Conservation (phyloP, 1,284 basidiomycete species). For the Ganoderma sinense region DNA sequence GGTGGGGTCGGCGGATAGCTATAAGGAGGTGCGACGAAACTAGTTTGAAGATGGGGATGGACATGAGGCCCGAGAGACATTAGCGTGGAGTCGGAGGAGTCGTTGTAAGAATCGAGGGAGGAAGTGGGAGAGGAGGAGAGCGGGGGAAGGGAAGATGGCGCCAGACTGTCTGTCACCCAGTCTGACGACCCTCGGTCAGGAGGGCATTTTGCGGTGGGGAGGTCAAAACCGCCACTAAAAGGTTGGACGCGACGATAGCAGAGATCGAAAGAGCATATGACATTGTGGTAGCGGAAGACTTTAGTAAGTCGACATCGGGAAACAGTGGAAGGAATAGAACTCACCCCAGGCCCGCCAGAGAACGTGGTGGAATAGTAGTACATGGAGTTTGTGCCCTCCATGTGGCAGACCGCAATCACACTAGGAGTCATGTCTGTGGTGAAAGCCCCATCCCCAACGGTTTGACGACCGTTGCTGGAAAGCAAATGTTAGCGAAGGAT, state of each 20-base stretch:
- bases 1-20: constrained; percentile 41
- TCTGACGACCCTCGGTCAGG: constrained; percentile 89
- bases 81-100: constrained; percentile 43
- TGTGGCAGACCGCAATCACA: constrained; percentile 84
- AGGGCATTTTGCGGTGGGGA: constrained; percentile 88
- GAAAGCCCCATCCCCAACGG: constrained; percentile 93
- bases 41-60: constrained; percentile 31
- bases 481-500: constrained; percentile 23
- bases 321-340: constrained; percentile 37
- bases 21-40: constrained; percentile 44
- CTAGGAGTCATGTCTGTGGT: constrained; percentile 78
- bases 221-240: constrained; percentile 90
- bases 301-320: constrained; percentile 12
- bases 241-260: constrained; percentile 7
- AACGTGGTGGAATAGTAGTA: constrained; percentile 90
- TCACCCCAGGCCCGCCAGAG: constrained; percentile 86
- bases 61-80: constrained; percentile 37
- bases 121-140: constrained; percentile 47
- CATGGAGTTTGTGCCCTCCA: constrained; percentile 79
- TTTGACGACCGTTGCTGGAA: constrained; percentile 87
- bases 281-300: not conserved
- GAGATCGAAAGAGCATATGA: not conserved
- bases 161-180: constrained; percentile 90
- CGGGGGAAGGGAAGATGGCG: constrained; percentile 61
- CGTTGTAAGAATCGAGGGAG: constrained; percentile 41